Percentiles rank a stretch among this genome's conserved stretches.
phyloP scores from a whole-genome alignment of 2,329 filamentous ascomycete genomes.

The Sclerotinia trifoliorum region DNA sequence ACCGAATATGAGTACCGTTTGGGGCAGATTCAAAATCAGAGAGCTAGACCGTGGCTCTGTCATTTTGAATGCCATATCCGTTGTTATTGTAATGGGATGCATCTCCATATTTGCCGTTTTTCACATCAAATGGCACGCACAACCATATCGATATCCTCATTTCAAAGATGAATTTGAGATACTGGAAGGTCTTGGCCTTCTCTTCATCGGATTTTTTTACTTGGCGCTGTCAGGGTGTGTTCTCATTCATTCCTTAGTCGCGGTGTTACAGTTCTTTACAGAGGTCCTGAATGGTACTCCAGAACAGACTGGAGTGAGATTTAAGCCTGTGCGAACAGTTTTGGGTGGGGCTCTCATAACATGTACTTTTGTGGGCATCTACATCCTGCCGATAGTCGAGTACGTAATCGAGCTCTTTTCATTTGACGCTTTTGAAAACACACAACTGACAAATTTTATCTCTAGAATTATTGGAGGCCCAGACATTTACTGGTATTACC shows the following conservation, averaged over 20 bases:
- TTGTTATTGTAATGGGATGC: neutral
- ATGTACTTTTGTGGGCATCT: neutral
- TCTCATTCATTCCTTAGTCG: neutral
- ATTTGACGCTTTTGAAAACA: neutral
- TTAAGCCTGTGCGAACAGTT: neutral
- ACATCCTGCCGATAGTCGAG: constrained; percentile 17
- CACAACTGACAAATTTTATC: neutral
- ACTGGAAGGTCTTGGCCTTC: neutral
- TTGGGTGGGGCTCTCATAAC: neutral
- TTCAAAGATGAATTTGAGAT: neutral
- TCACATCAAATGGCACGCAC: constrained; percentile 20
- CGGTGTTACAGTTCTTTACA: neutral
- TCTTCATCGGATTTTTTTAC: neutral
- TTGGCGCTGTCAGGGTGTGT: neutral
- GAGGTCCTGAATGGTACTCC: neutral
- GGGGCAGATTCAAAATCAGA: constrained; percentile 18
- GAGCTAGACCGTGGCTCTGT: neutral
- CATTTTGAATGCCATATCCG: neutral
- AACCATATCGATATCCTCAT: constrained; percentile 24
- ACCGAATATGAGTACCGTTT: constrained; percentile 5
- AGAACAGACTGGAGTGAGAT: neutral
- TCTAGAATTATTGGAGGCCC: constrained; percentile 19
- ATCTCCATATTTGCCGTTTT: neutral
- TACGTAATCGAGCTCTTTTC: constrained; percentile 14
- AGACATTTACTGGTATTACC: constrained; percentile 24